Conservation (phyloP, 1,139 yeast species). For the Ogataea hybrid region DNA sequence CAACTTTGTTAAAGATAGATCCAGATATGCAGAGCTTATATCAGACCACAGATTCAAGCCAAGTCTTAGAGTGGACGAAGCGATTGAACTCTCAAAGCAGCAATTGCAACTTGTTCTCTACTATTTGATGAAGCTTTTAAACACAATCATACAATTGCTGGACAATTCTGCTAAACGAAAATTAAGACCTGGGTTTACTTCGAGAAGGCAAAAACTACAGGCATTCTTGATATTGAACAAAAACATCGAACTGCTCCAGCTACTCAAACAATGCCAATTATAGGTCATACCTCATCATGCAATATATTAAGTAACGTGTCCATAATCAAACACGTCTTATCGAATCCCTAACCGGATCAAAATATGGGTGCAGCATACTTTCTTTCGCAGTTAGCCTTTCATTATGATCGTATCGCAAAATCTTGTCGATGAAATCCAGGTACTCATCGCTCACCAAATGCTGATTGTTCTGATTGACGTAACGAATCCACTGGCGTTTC, state of each 20-base stretch:
- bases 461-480: slow-evolving; percentile 42
- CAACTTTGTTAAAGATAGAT: not conserved
- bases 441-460: slow-evolving; percentile 60
- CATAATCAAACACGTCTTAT: slow-evolving; percentile 2
- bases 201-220: slow-evolving; percentile 8
- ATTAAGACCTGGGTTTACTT: slow-evolving; percentile 2
- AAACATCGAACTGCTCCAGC: slow-evolving; percentile 11
- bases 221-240: slow-evolving; percentile 18
- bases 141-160: slow-evolving; percentile 1
- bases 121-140: slow-evolving; percentile 8
- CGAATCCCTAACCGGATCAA: slow-evolving; percentile 31
- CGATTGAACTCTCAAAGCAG: slow-evolving; percentile 4
- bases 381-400: slow-evolving; percentile 74
- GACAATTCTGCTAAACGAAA: slow-evolving; percentile 6
- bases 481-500: slow-evolving; percentile 65
- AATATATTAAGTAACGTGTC: not conserved
- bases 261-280: slow-evolving; percentile 7
- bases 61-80: slow-evolving; percentile 4
- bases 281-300: not conserved
- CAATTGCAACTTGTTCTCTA: slow-evolving; percentile 12
- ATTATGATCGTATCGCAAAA: slow-evolving; percentile 70
- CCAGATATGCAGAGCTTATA: slow-evolving; percentile 14
- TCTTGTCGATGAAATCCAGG: slow-evolving; percentile 61
- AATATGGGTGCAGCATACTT: slow-evolving; percentile 65
- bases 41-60: slow-evolving; percentile 6